Evolutionary conservation across 2,329 filamentous ascomycete species (phyloP), one percentile per base, ranked within the genome.

Genomic region (Diaporthe citrichinensis): DNA sequence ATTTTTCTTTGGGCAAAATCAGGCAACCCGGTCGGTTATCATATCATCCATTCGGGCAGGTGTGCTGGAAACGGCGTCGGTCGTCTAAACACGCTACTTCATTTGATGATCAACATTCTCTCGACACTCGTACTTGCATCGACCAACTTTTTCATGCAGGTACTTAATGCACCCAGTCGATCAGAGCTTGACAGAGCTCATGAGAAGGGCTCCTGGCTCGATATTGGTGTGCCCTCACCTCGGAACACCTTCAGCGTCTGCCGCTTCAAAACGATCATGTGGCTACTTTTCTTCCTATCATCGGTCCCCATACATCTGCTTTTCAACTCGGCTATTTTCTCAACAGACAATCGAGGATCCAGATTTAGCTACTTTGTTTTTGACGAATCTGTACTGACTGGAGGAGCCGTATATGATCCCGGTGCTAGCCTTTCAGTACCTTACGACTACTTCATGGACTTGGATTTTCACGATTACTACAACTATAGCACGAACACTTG

Each of bases 61-160:
- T 65, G 61, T 23, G 25, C 9, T 23, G 61, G 41, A 15, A 49
- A 49, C 12, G 41, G 25, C 5, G 41, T 65, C 23, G 61, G 41
- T 23, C 61, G 41, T n/a, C n/a, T 78, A 44, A 79, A 81, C 74
- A 61, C 80, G 0, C 76, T 78, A 44, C 74, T 87, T 0, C 88
- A 90, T 79, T 78, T 90, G 36, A 74, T 84, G 3, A 86, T 90
- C 78, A 90, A 90, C 80, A 74, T 83, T 1, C 80, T 89, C 44
- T 84, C 85, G 41, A 88, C 87, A 0, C 73, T 84, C 1, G 74
- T 89, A 23, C 82, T 90, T 0, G 83, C 84, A 2, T 86, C 86
- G 6, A 87, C 85, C 53, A 89, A 88, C 78, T 89, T 87, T 75
- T 85, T 84, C 73, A 89, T 90, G 86, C 89, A 91, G 76, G 83